Evolutionary conservation across 23 red algal genomes (phyloP), one percentile per base, ranked within the genome.

Genomic region (Gracilariopsis chorda): DNA sequence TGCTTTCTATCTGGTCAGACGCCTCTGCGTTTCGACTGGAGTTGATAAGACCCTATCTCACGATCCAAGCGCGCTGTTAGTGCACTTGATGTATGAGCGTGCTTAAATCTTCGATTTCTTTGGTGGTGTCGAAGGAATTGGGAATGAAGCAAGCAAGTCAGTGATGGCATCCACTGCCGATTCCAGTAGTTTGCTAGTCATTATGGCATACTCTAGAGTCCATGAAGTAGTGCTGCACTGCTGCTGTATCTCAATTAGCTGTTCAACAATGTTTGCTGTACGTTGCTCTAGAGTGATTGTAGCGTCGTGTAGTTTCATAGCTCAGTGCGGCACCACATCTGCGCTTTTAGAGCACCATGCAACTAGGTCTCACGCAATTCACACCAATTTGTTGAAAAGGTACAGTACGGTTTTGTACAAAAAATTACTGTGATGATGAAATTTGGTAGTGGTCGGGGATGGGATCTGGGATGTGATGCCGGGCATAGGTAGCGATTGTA

Each of bases 221-320:
- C 67, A 73, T 4, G 67, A 45, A n/a, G 37, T 23, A 12, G 8
- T 46, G 32, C 3, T 35, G 67, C 13, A 42, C 67, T 46, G 67
- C n/a, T n/a, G n/a, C 17, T 73, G 37, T 24, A 73, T 73, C 40
- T 73, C 67, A 24, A 73, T 27, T 13, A 73, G 40, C 40, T 73
- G 67, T 73, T 73, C 67, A 46, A 73, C 42, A 32, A 73, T n/a
- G 67, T 46, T 73, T 73, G 40, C 67, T 17, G 67, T 36, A 23
- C 67, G 67, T 73, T 73, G 67, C 67, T 73, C 67, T 23, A 73
- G 19, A 46, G 67, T 73, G 17, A 73, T 7, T 44, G 32, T 35
- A 12, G 67, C 39, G 4, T 73, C 37, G 67, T 73, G 17, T 46
- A 73, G 36, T 25, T 73, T 73, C 2, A 7, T 42, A 7, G 67